phyloP scores from a whole-genome alignment of 306 rosid genomes.

The Vigna hirtella region DNA sequence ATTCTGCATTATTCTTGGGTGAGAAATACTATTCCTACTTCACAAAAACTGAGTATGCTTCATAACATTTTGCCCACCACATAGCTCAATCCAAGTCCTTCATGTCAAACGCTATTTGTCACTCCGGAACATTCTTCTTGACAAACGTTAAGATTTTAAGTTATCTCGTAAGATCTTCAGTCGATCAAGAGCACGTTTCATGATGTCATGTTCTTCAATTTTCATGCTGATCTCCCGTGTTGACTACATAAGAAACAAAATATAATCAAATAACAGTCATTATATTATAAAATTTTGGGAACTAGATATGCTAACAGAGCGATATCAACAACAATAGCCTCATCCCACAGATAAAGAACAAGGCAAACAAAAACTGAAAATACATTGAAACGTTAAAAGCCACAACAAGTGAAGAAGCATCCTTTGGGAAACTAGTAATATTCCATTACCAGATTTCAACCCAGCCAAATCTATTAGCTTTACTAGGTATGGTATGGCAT shows the following conservation, averaged over 20 bases:
- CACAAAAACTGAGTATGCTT: too few species aligned
- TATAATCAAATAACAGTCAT: background rate
- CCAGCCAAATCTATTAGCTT: background rate
- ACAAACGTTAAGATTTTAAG: background rate
- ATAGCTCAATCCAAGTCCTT: too few species aligned
- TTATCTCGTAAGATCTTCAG: constrained; percentile 46
- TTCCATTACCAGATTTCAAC: background rate
- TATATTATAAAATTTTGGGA: too few species aligned
- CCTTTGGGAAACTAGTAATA: constrained; percentile 12
- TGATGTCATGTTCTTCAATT: constrained; percentile 64
- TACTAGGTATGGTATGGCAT: background rate
- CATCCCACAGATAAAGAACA: background rate
- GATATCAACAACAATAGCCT: background rate
- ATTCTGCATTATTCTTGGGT: too few species aligned
- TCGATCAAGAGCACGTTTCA: constrained; percentile 43
- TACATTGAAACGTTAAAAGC: constrained; percentile 8
- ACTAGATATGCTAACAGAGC: background rate
- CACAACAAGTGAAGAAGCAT: background rate
- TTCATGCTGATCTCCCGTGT: constrained; percentile 46
- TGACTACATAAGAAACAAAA: constrained; percentile 46
- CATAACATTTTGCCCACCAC: too few species aligned
- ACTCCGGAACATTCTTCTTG: background rate
- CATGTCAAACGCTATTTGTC: too few species aligned
- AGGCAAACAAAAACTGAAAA: constrained; percentile 12
- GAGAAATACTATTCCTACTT: too few species aligned